Percentiles rank a stretch among this genome's conserved stretches.
phyloP scores from a whole-genome alignment of 768 basidiomycete genomes.

The Cubamyces lactineus region DNA sequence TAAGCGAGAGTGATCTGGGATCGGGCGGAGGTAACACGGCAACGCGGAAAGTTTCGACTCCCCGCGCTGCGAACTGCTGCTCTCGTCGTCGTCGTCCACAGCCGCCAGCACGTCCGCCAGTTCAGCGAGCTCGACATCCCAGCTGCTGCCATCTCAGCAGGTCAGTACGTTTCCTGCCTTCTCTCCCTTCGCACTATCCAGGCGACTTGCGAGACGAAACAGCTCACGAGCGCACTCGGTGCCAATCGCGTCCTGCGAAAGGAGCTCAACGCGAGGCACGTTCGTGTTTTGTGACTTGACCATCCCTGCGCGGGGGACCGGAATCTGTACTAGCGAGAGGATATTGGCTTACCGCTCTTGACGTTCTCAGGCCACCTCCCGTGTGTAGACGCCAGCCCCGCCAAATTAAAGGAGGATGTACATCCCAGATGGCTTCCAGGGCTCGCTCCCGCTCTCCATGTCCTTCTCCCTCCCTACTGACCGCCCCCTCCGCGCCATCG shows the following conservation, averaged over 20 bases:
- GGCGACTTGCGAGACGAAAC: not conserved
- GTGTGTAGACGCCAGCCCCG: conserved; percentile 12
- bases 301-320: not conserved
- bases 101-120: no score
- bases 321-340: not conserved
- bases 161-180: no score
- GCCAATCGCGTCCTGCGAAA: not conserved
- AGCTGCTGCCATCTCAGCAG: no score
- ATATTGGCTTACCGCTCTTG: not conserved
- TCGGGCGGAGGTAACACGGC: not conserved
- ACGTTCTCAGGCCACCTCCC: conserved; percentile 13
- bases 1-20: not conserved
- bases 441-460: conserved; percentile 1
- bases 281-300: conserved; percentile 2
- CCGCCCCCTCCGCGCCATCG: conserved; percentile 24
- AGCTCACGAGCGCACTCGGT: not conserved
- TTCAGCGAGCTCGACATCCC: no score
- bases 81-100: no score
- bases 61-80: no score
- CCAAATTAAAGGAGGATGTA: conserved; percentile 20
- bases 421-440: conserved; percentile 8
- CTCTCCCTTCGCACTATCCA: no score
- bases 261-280: conserved; percentile 6
- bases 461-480: conserved; percentile 24
- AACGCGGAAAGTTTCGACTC: not conserved